These are phyloP conservation scores for Triadica sebifera DNA, from an alignment of 345 rosid genomes.

Conservation along the genomic window DNA sequence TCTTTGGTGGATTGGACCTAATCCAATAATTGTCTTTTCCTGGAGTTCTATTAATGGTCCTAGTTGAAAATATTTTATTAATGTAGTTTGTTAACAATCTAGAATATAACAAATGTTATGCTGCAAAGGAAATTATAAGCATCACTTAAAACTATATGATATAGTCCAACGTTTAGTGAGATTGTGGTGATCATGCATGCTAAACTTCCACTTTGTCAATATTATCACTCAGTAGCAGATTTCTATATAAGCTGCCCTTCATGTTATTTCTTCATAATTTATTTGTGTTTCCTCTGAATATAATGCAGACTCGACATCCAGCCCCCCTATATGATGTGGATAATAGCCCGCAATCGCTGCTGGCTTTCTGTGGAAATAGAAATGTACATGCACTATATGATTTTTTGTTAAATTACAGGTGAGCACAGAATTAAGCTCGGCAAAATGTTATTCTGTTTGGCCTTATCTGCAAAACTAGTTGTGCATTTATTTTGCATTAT, in stretches of 20 bases:
- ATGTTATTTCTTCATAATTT: conserved; percentile 1
- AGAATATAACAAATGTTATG: not conserved
- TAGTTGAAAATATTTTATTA: not conserved
- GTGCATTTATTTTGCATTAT: not conserved
- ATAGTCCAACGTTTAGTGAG: not conserved
- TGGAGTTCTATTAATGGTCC: not conserved
- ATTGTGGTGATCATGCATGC: not conserved
- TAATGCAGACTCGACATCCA: conserved; percentile 59
- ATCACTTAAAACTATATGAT: not conserved
- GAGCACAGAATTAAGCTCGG: conserved; percentile 7
- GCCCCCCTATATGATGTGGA: conserved; percentile 63
- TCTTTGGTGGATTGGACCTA: not conserved
- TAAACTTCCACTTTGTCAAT: not conserved
- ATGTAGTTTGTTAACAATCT: not conserved
- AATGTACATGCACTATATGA: conserved; percentile 78
- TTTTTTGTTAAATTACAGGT: conserved; percentile 87
- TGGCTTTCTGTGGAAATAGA: conserved; percentile 63
- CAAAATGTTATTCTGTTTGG: not conserved
- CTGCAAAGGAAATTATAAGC: not conserved
- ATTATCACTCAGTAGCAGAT: conserved; percentile 1
- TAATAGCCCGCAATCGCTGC: conserved; percentile 77
- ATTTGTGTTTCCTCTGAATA: conserved; percentile 26
- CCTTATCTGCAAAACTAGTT: not conserved
- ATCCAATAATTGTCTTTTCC: not conserved
- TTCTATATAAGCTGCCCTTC: no score